A percentile compares a stretch with the other conserved stretches of the same genome.
phyloP scores from a whole-genome alignment of 371 early-diverging fungal species.

The Mucor saturninus region DNA sequence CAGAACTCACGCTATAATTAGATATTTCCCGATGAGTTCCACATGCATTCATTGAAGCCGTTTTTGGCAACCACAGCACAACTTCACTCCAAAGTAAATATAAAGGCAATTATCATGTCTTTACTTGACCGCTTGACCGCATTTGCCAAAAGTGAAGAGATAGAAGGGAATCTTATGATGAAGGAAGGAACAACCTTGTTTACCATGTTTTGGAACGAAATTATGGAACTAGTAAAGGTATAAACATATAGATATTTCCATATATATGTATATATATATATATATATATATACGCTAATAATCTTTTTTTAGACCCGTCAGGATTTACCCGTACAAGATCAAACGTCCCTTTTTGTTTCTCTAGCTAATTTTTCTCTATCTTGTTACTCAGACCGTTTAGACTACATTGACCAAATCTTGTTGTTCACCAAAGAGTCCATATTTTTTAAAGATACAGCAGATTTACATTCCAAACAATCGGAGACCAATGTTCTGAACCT shows the following conservation, averaged over 20 bases:
- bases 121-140: slow-evolving; percentile 82
- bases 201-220: slow-evolving; percentile 94
- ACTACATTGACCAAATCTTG: slow-evolving; percentile 87
- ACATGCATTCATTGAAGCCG: slow-evolving; percentile 82
- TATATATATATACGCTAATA: neutral
- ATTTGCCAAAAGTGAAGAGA: slow-evolving; percentile 39
- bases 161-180: neutral
- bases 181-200: slow-evolving; percentile 60
- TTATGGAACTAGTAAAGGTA: slow-evolving; percentile 88
- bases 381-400: slow-evolving; percentile 88
- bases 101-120: slow-evolving; percentile 89
- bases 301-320: slow-evolving; percentile 62
- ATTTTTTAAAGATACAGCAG: slow-evolving; percentile 58
- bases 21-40: slow-evolving; percentile 93
- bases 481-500: slow-evolving; percentile 67
- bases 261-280: neutral
- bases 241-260: neutral
- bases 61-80: slow-evolving; percentile 85
- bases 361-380: slow-evolving; percentile 88
- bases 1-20: neutral
- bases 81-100: slow-evolving; percentile 83
- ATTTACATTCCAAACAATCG: slow-evolving; percentile 64
- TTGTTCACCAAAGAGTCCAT: slow-evolving; percentile 78
- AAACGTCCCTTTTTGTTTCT: slow-evolving; percentile 85
- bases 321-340: slow-evolving; percentile 89